Conservation (phyloP, 768 basidiomycete genomes). For the Cubamyces sp. region DNA sequence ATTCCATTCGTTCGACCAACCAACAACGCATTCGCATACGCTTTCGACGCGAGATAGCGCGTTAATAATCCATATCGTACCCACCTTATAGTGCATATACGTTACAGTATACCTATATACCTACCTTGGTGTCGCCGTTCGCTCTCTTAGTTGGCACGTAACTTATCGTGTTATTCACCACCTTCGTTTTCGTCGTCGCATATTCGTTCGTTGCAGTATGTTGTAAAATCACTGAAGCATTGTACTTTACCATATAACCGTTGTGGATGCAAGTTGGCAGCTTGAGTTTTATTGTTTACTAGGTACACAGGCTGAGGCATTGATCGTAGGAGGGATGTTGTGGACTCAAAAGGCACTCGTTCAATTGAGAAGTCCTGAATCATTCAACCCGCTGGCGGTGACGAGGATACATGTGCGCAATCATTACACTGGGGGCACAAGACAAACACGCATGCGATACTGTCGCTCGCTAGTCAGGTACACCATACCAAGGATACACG, state of each 20-base stretch:
- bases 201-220: background rate
- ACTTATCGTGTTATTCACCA: conserved; percentile 6
- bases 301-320: too few relatives aligned
- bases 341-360: too few relatives aligned
- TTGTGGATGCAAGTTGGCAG: background rate
- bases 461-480: too few relatives aligned
- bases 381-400: too few relatives aligned
- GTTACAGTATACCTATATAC: background rate
- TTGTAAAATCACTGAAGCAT: background rate
- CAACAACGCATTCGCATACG: background rate
- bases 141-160: background rate
- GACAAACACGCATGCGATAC: too few relatives aligned
- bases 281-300: too few relatives aligned
- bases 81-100: conserved; percentile 4
- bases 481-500: too few relatives aligned
- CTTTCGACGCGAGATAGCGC: background rate
- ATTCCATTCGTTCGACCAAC: background rate
- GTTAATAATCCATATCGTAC: background rate
- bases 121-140: background rate
- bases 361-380: too few relatives aligned
- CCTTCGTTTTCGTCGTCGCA: background rate
- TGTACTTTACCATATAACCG: background rate
- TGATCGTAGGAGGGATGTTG: too few relatives aligned
- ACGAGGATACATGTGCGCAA: too few relatives aligned
- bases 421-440: too few relatives aligned